These are phyloP conservation scores for Kluyveromyces sp. DNA, from an alignment of 1,139 yeast genomes.

Conservation along the genomic window DNA sequence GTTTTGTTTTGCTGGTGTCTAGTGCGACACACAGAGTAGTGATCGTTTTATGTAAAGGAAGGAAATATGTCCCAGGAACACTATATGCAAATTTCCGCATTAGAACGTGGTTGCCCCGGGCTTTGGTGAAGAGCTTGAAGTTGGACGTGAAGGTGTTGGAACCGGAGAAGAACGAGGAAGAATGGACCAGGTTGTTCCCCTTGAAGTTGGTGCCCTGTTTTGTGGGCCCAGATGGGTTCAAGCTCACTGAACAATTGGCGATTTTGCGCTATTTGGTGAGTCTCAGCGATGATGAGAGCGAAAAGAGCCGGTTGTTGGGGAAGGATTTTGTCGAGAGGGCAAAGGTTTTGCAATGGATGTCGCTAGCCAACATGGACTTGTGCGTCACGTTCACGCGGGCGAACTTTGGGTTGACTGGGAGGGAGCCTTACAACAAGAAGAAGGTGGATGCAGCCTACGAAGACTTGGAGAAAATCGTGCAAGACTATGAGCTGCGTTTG, in stretches of 20 bases:
- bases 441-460: conserved; percentile 45
- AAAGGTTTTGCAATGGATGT: conserved; percentile 69
- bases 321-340: conserved; percentile 52
- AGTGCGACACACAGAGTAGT: background rate
- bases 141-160: conserved; percentile 59
- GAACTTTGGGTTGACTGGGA: conserved; percentile 42
- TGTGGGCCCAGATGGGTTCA: conserved; percentile 70
- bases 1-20: no score
- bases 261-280: conserved; percentile 40
- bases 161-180: conserved; percentile 37
- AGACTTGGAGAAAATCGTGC: conserved; percentile 34
- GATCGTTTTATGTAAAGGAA: background rate
- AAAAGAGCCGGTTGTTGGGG: conserved; percentile 43
- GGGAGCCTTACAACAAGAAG: conserved; percentile 65
- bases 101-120: conserved; percentile 45
- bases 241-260: conserved; percentile 74
- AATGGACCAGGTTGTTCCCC: conserved; percentile 55
- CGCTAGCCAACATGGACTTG: conserved; percentile 71
- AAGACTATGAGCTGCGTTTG: conserved; percentile 52
- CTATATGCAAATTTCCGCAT: conserved; percentile 43
- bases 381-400: conserved; percentile 37
- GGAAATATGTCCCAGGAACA: conserved; percentile 54
- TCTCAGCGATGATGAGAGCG: conserved; percentile 22
- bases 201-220: conserved; percentile 70
- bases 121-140: conserved; percentile 59